Conservation (phyloP, 2,329 filamentous ascomycete species). For the Colletotrichum sojae region DNA sequence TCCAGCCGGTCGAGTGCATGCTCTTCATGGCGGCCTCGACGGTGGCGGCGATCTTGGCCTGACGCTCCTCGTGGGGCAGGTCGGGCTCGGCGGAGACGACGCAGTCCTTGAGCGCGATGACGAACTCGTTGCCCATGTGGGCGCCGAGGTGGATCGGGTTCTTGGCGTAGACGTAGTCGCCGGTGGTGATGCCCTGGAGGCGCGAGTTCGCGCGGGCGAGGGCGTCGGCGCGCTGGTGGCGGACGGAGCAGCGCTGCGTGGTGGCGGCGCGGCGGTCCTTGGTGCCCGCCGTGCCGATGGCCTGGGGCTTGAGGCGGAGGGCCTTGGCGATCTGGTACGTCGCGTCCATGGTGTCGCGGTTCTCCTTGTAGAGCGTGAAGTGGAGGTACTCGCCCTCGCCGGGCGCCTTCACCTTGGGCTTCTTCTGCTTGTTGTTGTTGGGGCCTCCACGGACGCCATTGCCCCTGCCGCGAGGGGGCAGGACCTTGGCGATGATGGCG, state of each 20-base stretch:
- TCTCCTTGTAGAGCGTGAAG: slow-evolving; percentile 96
- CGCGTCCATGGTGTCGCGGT: slow-evolving; percentile 96
- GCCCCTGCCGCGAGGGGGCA: slow-evolving; percentile 58
- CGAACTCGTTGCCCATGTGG: slow-evolving; percentile 90
- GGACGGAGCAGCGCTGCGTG: slow-evolving; percentile 82
- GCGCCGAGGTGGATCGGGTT: slow-evolving; percentile 85
- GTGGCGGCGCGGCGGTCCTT: slow-evolving; percentile 93
- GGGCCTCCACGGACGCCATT: slow-evolving; percentile 46
- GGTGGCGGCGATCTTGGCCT: slow-evolving; percentile 49
- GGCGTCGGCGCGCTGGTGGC: slow-evolving; percentile 65
- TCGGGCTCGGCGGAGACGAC: slow-evolving; percentile 60
- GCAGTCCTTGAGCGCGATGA: slow-evolving; percentile 91
- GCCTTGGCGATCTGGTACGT: slow-evolving; percentile 82
- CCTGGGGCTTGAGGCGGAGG: slow-evolving; percentile 80
- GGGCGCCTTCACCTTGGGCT: slow-evolving; percentile 39
- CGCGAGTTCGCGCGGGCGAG: slow-evolving; percentile 77
- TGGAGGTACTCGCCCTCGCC: slow-evolving; percentile 82
- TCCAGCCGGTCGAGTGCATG: slow-evolving; percentile 83
- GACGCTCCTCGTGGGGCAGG: slow-evolving; percentile 39
- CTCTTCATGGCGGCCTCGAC: slow-evolving; percentile 74
- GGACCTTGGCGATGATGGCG: slow-evolving; percentile 77
- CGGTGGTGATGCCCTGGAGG: slow-evolving; percentile 75
- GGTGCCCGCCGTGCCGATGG: slow-evolving; percentile 84
- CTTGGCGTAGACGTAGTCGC: slow-evolving; percentile 84
- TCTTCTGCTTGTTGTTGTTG: slow-evolving; percentile 37